Base-by-base conservation (phyloP, 768 basidiomycete species). In the Rhodotorula diobovata region DNA sequence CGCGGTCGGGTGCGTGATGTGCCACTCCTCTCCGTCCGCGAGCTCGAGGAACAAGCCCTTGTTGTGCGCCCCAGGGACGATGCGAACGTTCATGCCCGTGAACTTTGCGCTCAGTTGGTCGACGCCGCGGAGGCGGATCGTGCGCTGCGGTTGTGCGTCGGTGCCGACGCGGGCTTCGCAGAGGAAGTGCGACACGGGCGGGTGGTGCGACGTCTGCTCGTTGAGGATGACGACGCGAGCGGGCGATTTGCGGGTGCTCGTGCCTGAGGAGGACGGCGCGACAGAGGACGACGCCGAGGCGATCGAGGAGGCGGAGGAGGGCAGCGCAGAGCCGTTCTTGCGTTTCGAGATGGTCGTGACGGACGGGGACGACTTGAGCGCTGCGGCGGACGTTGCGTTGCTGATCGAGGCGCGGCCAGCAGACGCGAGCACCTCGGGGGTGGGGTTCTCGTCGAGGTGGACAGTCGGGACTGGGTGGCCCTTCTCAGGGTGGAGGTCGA, bases 1-100 rank as follows among this genome's bases (percentile, higher is more conserved):
- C 30, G 93, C 96, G 41, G 87, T 83, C 28, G 95, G 96, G 78
- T 97, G 93, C 2, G 90, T 90, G 77, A 98, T 87, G 76, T 90
- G 80, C 82, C 90, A 95, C 74, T 89, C 93, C 76, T 84, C 86
- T 55, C 80, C 85, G 21, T 88, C 88, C 0, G 85, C 89, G 59
- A 98, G 83, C 34, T 85, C 83, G 75, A 98, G 83, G 79, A 88
- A 96, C 67, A 97, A 87, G 32, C 96, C 96, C 80, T 90, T 87
- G 82, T 97, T 98, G 76, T 84, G 86, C 46, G 86, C 82, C 0
- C 96, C 96, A 0, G 96, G 90, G 11, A 84, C 80, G 58, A 97
- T 89, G 60, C 90, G 88, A 60, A 97, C 81, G 10, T 89, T 80
- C 58, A 79, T 77, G 68, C 76, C 68, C 7, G 67, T 63, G 64